These are phyloP conservation scores for Cladophialophora exuberans DNA, from an alignment of 2,329 filamentous ascomycete genomes.

Conservation along the genomic window DNA sequence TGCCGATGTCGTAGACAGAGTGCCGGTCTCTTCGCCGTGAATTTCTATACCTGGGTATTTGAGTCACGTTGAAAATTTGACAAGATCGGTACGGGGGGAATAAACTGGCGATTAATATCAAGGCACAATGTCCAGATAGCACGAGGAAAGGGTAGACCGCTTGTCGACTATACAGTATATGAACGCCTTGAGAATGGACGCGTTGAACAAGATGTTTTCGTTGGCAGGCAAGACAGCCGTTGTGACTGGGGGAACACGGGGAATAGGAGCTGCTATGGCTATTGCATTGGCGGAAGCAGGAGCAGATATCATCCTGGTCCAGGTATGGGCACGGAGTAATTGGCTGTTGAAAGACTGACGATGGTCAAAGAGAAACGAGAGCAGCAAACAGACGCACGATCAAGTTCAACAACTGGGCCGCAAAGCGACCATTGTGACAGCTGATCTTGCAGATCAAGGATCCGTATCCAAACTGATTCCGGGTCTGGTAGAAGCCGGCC, in stretches of 20 bases:
- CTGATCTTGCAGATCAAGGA: slow-evolving; percentile 47
- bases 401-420: slow-evolving; percentile 44
- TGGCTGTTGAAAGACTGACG: not conserved
- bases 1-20: not conserved
- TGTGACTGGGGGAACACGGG: slow-evolving; percentile 51
- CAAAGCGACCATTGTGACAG: slow-evolving; percentile 48
- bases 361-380: slow-evolving; percentile 45
- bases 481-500: slow-evolving; percentile 43
- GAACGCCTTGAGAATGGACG: slow-evolving; percentile 22
- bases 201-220: slow-evolving; percentile 32
- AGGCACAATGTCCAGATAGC: too few species aligned
- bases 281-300: slow-evolving; percentile 52
- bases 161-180: too few species aligned
- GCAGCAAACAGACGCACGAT: slow-evolving; percentile 47
- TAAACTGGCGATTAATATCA: too few species aligned
- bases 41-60: not conserved
- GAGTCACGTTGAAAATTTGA: too few species aligned
- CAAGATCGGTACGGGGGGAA: too few species aligned
- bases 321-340: slow-evolving; percentile 35
- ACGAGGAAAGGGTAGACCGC: not conserved
- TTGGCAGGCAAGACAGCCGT: slow-evolving; percentile 46
- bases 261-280: slow-evolving; percentile 53
- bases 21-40: not conserved
- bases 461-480: slow-evolving; percentile 47
- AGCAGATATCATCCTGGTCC: slow-evolving; percentile 46